A percentile compares a stretch with the other conserved stretches of the same genome.
Evolutionary conservation across 345 rosid genomes (phyloP).

Genomic region (Lumnitzera racemosa): DNA sequence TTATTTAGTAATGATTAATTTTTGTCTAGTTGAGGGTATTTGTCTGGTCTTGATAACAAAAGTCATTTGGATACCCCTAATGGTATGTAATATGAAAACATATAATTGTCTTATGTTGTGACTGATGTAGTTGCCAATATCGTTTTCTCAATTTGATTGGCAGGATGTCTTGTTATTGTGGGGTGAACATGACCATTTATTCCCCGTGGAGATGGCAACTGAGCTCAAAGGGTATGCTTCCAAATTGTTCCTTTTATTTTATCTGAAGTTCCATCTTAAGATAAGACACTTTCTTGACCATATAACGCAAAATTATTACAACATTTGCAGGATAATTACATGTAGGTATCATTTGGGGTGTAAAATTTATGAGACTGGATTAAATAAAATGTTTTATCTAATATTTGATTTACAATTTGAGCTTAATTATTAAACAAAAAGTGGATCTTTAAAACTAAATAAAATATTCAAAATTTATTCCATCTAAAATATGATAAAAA

Average conservation of each 20-base stretch:
- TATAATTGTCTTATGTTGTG: neutral
- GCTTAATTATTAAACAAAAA: too few species aligned
- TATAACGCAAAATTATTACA: neutral
- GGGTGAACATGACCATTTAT: conserved; percentile 81
- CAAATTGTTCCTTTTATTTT: neutral
- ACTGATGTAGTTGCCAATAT: neutral
- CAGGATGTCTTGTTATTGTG: conserved; percentile 72
- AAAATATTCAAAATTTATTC: too few species aligned
- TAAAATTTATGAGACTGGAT: too few species aligned
- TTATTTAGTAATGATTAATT: too few species aligned
- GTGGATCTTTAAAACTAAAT: too few species aligned
- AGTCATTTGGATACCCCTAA: neutral
- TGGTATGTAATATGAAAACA: neutral
- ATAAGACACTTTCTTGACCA: neutral
- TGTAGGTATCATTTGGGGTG: too few species aligned
- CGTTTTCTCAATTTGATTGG: neutral
- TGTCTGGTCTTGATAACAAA: too few species aligned
- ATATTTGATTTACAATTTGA: too few species aligned
- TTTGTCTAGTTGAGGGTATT: too few species aligned
- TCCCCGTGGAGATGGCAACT: conserved; percentile 70
- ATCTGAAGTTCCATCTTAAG: neutral
- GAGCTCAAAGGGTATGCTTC: conserved; percentile 57
- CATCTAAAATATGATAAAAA: too few species aligned
- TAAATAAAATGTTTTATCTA: too few species aligned
- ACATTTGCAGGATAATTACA: too few species aligned